Base-by-base conservation (phyloP, 2,329 filamentous ascomycete species). In the Alternaria arborescens region DNA sequence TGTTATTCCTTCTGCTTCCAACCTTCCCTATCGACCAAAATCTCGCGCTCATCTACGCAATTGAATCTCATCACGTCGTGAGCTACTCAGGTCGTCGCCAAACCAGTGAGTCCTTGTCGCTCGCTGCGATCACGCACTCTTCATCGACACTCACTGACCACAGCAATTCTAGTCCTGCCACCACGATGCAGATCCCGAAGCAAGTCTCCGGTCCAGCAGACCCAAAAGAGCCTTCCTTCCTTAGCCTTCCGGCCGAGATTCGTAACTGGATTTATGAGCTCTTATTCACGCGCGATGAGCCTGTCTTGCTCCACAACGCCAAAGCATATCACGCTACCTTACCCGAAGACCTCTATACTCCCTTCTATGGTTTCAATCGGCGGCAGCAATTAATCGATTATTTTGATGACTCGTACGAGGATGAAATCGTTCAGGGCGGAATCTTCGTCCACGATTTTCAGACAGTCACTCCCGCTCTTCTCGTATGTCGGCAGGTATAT, bases 211-310 rank as follows among this genome's bases (percentile, higher is more conserved):
- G 28, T 26, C 44, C 28, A 3, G 28, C 28, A 14, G 28, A 48
- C 3, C 28, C 28, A 22, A 16, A 28, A 4, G 8, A 34, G 44
- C 44, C 44, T 8, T 48, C 44, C 12, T 48, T 48, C 12, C 44
- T 48, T 6, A 18, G 34, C n/a, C 44, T 28, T 2, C 28, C 44
- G 11, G 44, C 26, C 28, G 50, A 68, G 30, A 42, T 64, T 6
- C 60, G 65, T 8, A 64, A 62, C 32, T 11, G 10, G 11, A 43
- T 68, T 8, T 68, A 64, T 43, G 60, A 64, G 12, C 14, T 56
- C 3, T 14, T 66, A 7, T 68, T 64, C 46, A 51, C 42, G 8
- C 44, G 48, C n/a, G 52, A 61, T 7, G 24, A 55, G 34, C 56
- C 56, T 24, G 30, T 67, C 32, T 36, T 36, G 5, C 32, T 36